These are phyloP conservation scores for Suillus tomentosus DNA, from an alignment of 768 basidiomycete species.

Conservation along the genomic window DNA sequence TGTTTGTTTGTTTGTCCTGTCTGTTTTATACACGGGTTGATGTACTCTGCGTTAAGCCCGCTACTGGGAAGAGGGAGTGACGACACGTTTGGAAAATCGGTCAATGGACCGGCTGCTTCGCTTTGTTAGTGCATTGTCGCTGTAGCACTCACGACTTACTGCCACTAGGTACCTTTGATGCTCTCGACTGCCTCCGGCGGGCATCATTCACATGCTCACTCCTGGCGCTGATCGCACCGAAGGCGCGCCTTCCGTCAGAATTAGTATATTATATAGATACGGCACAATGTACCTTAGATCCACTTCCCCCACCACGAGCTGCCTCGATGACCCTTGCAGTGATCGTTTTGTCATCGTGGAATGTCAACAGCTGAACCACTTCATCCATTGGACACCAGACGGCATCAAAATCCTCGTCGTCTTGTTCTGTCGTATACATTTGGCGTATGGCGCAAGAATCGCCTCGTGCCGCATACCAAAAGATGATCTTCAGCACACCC, in stretches of 20 bases:
- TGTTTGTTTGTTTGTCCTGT: too few species aligned
- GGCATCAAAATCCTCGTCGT: constrained; percentile 43
- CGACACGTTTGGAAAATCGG: too few species aligned
- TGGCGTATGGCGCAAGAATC: constrained; percentile 35
- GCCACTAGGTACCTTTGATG: too few species aligned
- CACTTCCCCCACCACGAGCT: constrained; percentile 1
- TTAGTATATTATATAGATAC: not conserved
- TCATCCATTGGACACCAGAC: constrained; percentile 38
- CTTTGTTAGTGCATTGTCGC: too few species aligned
- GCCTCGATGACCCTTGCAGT: not conserved
- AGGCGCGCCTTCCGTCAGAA: not conserved
- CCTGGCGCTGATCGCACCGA: not conserved
- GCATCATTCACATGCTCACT: not conserved
- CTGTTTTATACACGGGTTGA: too few species aligned
- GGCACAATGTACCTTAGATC: not conserved
- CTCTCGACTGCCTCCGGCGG: too few species aligned
- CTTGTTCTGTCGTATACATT: constrained; percentile 45
- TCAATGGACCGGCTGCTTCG: too few species aligned
- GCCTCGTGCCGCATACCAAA: constrained; percentile 48
- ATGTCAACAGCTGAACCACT: constrained; percentile 40
- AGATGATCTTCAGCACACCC: constrained; percentile 47
- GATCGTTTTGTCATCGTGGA: constrained; percentile 33
- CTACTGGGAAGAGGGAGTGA: too few species aligned
- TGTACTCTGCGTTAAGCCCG: too few species aligned
- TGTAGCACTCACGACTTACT: too few species aligned